These are phyloP conservation scores for Lipomyces oligophaga DNA, from an alignment of 805 yeast species.

Conservation along the genomic window DNA sequence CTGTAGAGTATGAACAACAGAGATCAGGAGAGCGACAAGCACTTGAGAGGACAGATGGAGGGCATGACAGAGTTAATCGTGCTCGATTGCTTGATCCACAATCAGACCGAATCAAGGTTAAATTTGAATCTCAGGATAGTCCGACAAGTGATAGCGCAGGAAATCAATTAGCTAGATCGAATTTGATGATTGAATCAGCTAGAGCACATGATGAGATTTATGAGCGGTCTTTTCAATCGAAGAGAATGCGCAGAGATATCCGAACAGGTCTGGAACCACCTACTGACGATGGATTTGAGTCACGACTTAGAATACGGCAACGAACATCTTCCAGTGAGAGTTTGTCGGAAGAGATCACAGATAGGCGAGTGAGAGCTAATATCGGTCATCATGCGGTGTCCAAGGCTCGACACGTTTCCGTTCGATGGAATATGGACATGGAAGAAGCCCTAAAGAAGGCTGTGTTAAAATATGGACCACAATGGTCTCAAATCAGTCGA, in stretches of 20 bases:
- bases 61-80: too few species aligned
- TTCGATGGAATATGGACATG: constrained; percentile 18
- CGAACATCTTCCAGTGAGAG: background rate
- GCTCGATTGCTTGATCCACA: constrained; percentile 10
- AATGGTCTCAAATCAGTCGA: constrained; percentile 10
- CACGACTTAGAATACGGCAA: background rate
- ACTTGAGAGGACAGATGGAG: too few species aligned
- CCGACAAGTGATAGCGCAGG: background rate
- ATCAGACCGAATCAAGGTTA: constrained; percentile 4
- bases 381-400: too few species aligned
- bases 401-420: background rate
- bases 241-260: background rate
- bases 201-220: background rate
- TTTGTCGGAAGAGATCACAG: background rate
- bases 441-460: constrained; percentile 12
- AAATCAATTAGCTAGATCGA: background rate
- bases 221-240: background rate
- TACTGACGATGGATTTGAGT: constrained; percentile 1
- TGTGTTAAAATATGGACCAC: constrained; percentile 1
- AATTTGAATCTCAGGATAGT: constrained; percentile 9
- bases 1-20: too few species aligned
- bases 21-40: too few species aligned
- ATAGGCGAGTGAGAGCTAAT: too few species aligned
- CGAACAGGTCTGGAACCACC: background rate
- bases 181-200: too few species aligned